phyloP scores from a whole-genome alignment of 495 filamentous ascomycete species.

The Xylona heveae region DNA sequence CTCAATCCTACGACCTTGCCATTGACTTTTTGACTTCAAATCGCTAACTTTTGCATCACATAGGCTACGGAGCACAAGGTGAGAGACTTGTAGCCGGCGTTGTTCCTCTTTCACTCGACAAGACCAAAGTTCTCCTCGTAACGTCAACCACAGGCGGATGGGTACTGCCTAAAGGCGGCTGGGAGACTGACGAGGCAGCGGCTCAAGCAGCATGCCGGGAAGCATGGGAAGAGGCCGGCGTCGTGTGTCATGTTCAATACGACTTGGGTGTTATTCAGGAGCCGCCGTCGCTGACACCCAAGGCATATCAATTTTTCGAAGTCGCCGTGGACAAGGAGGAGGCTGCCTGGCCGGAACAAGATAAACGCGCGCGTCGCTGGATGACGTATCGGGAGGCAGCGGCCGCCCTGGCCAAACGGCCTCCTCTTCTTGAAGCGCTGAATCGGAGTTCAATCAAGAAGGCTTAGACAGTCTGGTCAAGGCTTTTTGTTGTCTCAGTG shows the following conservation, averaged over 20 bases:
- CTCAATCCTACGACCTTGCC: too few relatives aligned
- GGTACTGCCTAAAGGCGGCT: conserved; percentile 95
- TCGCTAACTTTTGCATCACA: conserved; percentile 8
- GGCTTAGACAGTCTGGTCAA: background rate
- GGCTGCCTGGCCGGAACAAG: conserved; percentile 76
- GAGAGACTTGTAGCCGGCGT: conserved; percentile 91
- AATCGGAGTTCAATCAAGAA: conserved; percentile 52
- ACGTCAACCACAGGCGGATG: conserved; percentile 80
- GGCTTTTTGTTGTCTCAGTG: conserved; percentile 1
- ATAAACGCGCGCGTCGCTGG: conserved; percentile 81
- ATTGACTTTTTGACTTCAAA: background rate
- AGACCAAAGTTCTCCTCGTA: conserved; percentile 71
- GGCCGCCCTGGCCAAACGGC: conserved; percentile 49
- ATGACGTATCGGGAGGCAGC: conserved; percentile 66
- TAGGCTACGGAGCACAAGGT: conserved; percentile 81
- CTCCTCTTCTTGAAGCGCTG: conserved; percentile 74
- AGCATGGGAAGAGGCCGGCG: conserved; percentile 96
- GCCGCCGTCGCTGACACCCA: conserved; percentile 36
- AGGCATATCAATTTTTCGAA: conserved; percentile 79
- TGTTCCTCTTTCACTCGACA: conserved; percentile 59
- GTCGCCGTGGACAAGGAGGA: conserved; percentile 66
- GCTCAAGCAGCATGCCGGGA: conserved; percentile 55
- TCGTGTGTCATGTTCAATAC: conserved; percentile 55
- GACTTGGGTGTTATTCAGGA: conserved; percentile 78
- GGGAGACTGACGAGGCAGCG: conserved; percentile 78